A percentile compares a stretch with the other conserved stretches of the same genome.
Conservation (phyloP, 192 early-diverging fungal species). For the Chytriomyces sp. region DNA sequence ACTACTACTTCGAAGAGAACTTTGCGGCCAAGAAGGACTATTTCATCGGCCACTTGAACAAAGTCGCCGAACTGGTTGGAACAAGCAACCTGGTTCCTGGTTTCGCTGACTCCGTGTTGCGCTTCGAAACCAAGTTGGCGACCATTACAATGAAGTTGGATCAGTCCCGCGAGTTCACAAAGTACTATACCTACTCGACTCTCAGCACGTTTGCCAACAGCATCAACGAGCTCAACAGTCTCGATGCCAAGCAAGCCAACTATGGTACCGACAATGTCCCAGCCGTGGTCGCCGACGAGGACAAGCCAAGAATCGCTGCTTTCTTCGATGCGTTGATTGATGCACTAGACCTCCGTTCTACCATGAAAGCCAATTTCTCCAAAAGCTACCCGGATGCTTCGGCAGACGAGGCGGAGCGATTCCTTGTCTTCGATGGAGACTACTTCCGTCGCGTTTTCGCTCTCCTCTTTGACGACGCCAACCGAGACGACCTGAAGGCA, state of each 20-base stretch:
- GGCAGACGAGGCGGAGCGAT: not conserved
- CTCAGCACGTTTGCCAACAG: not conserved
- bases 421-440: slow-evolving; percentile 20
- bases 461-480: slow-evolving; percentile 13
- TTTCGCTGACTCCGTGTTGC: slow-evolving; percentile 13
- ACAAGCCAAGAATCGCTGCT: not conserved
- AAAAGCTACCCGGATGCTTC: slow-evolving; percentile 13
- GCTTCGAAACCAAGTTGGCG: slow-evolving; percentile 23
- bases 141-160: slow-evolving; percentile 2
- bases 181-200: slow-evolving; percentile 15
- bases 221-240: slow-evolving; percentile 12
- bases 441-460: slow-evolving; percentile 25
- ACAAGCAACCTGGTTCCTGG: not conserved
- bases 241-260: slow-evolving; percentile 16
- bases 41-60: slow-evolving; percentile 5
- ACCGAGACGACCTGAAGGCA: slow-evolving; percentile 12
- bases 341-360: not conserved
- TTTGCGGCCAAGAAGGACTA: not conserved
- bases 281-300: not conserved
- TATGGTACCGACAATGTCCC: not conserved
- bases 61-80: slow-evolving; percentile 4
- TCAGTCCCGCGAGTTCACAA: slow-evolving; percentile 3
- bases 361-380: slow-evolving; percentile 4
- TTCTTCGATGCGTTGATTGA: not conserved
- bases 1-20: slow-evolving; percentile 29